phyloP scores from a whole-genome alignment of 768 basidiomycete genomes.

The Trametes maxima region DNA sequence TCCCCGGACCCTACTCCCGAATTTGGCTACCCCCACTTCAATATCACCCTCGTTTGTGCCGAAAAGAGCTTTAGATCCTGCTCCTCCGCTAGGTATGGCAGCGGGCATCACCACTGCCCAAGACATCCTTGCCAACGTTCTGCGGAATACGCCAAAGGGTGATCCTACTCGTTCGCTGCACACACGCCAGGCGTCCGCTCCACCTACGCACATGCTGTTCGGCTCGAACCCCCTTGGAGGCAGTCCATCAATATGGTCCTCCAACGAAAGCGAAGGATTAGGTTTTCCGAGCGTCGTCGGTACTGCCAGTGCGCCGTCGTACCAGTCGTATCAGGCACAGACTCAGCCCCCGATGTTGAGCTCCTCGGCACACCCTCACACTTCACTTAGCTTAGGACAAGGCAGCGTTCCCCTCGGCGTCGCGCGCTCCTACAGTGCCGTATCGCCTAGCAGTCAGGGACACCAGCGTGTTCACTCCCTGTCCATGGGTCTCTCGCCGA shows the following conservation, averaged over 20 bases:
- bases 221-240: conserved; percentile 42
- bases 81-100: conserved; percentile 25
- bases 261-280: conserved; percentile 47
- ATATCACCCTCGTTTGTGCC: conserved; percentile 12
- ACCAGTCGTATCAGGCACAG: conserved; percentile 5
- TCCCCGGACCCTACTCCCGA: conserved; percentile 8
- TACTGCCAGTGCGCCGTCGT: neutral
- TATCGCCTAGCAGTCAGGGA: neutral
- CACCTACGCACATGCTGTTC: conserved; percentile 52
- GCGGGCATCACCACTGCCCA: conserved; percentile 56
- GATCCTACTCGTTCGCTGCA: conserved; percentile 22
- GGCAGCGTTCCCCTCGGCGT: neutral
- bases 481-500: conserved; percentile 8
- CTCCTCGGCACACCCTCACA: neutral
- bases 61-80: conserved; percentile 29
- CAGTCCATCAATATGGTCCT: conserved; percentile 63
- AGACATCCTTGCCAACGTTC: conserved; percentile 63
- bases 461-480: conserved; percentile 19
- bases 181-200: conserved; percentile 33
- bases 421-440: neutral
- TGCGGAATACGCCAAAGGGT: conserved; percentile 34
- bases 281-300: conserved; percentile 13
- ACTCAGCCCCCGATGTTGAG: neutral
- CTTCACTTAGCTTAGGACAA: conserved; percentile 7
- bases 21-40: neutral